Evolutionary conservation across 148 eudicot species (phyloP).

Genomic region (Chenopodium album): DNA sequence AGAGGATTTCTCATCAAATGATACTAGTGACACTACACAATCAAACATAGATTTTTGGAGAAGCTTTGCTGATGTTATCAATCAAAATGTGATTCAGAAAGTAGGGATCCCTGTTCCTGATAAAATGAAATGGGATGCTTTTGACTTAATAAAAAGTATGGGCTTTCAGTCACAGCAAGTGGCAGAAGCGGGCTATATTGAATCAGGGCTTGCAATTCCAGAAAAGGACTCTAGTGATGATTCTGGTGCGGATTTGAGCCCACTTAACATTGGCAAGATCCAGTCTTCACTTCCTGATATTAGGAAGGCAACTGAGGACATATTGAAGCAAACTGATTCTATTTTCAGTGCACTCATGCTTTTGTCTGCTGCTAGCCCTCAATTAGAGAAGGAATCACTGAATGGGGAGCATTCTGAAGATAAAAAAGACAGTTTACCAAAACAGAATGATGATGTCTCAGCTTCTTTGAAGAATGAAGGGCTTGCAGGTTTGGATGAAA

Average conservation of each 20-base stretch:
- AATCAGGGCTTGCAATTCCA: constrained; percentile 91
- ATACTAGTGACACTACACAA: constrained; percentile 34
- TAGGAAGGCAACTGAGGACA: constrained; percentile 79
- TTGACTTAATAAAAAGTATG: constrained; percentile 65
- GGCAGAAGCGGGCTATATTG: constrained; percentile 84
- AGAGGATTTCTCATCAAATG: constrained; percentile 13
- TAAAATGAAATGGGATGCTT: constrained; percentile 84
- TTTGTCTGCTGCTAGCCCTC: constrained; percentile 70
- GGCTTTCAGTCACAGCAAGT: constrained; percentile 56
- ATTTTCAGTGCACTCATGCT: constrained; percentile 83
- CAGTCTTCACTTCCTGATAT: constrained; percentile 72
- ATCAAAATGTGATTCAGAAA: constrained; percentile 66
- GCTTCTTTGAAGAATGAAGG: constrained; percentile 28
- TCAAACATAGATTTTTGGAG: constrained; percentile 77
- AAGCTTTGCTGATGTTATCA: constrained; percentile 60
- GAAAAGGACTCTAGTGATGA: constrained; percentile 28
- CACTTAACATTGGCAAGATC: constrained; percentile 28
- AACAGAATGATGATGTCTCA: constrained; percentile 32
- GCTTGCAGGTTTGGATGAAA: constrained; percentile 50
- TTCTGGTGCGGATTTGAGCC: constrained; percentile 30
- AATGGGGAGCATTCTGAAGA: constrained; percentile 36
- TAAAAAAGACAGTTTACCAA: constrained; percentile 36
- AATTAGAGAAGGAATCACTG: constrained; percentile 47
- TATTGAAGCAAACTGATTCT: constrained; percentile 86
- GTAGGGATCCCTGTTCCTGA: constrained; percentile 76